Evolutionary conservation across 306 rosid genomes (phyloP).

Genomic region (Casuarina cunninghamiana): DNA sequence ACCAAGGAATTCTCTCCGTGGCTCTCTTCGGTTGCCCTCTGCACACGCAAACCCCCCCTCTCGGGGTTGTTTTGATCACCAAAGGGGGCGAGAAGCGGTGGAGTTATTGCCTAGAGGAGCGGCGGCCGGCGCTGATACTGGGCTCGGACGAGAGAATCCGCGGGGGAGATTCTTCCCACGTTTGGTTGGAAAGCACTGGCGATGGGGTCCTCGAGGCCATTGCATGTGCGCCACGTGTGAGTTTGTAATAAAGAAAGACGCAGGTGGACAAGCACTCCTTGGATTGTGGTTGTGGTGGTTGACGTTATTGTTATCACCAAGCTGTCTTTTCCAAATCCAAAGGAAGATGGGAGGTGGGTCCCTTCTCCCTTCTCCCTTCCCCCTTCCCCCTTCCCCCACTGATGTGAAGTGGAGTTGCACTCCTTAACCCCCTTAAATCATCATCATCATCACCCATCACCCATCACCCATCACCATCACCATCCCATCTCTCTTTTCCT

Average conservation of each 20-base stretch:
- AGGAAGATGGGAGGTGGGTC: slow-evolving; percentile 38
- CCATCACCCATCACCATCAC: neutral
- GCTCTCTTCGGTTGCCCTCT: slow-evolving; percentile 23
- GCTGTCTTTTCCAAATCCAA: slow-evolving; percentile 66
- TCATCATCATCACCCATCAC: slow-evolving; percentile 20
- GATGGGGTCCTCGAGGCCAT: slow-evolving; percentile 35
- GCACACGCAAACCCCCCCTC: no score
- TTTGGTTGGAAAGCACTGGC: slow-evolving; percentile 48
- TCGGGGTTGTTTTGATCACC: no score
- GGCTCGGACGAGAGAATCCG: slow-evolving; percentile 34
- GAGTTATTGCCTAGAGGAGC: no score
- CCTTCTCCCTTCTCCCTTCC: no score
- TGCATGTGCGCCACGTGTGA: slow-evolving; percentile 66
- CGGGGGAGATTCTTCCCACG: slow-evolving; percentile 56
- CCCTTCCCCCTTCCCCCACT: slow-evolving; percentile 17
- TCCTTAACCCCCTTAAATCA: slow-evolving; percentile 1
- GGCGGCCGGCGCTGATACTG: neutral
- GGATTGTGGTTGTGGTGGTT: slow-evolving; percentile 46
- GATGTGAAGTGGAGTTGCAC: slow-evolving; percentile 36
- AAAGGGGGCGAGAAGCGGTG: no score
- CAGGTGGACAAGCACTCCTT: slow-evolving; percentile 41
- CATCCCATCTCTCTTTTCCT: slow-evolving; percentile 26
- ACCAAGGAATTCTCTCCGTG: slow-evolving; percentile 38
- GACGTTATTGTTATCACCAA: slow-evolving; percentile 36
- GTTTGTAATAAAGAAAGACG: slow-evolving; percentile 20